These are phyloP conservation scores for Canariomyces notabilis DNA, from an alignment of 2,329 filamentous ascomycete species.

Conservation along the genomic window DNA sequence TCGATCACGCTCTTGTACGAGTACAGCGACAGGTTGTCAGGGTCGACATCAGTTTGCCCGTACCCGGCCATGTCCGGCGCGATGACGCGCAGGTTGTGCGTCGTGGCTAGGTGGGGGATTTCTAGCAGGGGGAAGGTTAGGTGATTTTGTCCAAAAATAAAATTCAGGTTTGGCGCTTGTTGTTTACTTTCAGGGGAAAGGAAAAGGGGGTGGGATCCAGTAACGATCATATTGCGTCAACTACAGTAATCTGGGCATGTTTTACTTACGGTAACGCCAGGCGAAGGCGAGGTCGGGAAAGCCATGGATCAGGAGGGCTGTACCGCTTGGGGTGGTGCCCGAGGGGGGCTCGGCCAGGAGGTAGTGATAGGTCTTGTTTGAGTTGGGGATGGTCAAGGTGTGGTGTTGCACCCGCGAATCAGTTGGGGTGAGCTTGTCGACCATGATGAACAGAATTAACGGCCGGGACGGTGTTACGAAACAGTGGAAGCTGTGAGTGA, in stretches of 20 bases:
- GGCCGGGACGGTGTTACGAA: slow-evolving; percentile 3
- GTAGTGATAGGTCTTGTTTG: slow-evolving; percentile 64
- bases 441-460: background rate
- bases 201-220: too few relatives aligned
- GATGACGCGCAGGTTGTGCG: slow-evolving; percentile 71
- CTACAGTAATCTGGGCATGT: too few relatives aligned
- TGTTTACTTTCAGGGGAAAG: too few relatives aligned
- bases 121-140: too few relatives aligned
- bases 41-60: slow-evolving; percentile 60
- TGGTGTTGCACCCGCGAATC: slow-evolving; percentile 64
- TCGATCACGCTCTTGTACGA: slow-evolving; percentile 65
- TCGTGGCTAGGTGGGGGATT: slow-evolving; percentile 64
- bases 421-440: slow-evolving; percentile 58
- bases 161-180: too few relatives aligned
- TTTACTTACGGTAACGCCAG: slow-evolving; percentile 89
- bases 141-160: too few relatives aligned
- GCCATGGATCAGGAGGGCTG: slow-evolving; percentile 56
- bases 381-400: slow-evolving; percentile 50
- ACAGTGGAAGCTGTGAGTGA: background rate
- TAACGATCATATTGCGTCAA: too few relatives aligned
- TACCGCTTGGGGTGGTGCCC: slow-evolving; percentile 29
- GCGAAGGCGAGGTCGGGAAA: slow-evolving; percentile 79
- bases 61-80: slow-evolving; percentile 86
- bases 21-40: slow-evolving; percentile 60
- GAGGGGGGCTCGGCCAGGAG: slow-evolving; percentile 48